Evolutionary conservation across 2,329 filamentous ascomycete species (phyloP), one percentile per base, ranked within the genome.

Genomic region (Penicillium glabrum): DNA sequence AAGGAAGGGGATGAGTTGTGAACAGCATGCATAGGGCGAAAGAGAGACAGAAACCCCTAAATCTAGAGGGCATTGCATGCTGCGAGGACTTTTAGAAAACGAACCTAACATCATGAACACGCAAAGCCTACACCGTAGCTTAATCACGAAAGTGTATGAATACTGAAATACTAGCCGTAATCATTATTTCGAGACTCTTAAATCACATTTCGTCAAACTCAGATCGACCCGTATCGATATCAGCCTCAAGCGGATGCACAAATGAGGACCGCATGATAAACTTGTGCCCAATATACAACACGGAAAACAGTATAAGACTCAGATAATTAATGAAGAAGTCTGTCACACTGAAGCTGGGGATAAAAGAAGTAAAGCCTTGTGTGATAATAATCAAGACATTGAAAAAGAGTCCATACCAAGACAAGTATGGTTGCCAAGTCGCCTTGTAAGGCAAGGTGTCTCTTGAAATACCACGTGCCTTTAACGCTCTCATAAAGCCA

Each of bases 311-410:
- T 26, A 89, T 83, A 56, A 89, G 67, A 61, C 85, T 58, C 35
- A 58, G 23, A 23, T 58, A 58, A 13, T 54, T 37, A 21, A 58
- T 49, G n/a, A 58, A 58, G 65, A 90, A 90, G 45, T 80, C 75
- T 52, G 78, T 78, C 6, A 81, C 82, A 65, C 75, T 78, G 83
- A 87, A 90, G 8, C 43, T 59, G 1, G 75, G 76, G 41, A 90
- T 86, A 68, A 89, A 90, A 6, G 83, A 81, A 10, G 85, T 85
- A 73, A 90, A 90, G 3, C 88, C 88, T 67, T 86, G 86, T 0
- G 88, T 89, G 23, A 90, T 58, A 51, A 86, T 80, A 59, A 90
- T 86, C 49, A 53, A 16, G 16, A 26, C 29, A 27, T 33, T 53
- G 43, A 53, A 53, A 43, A 37, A 53, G 2, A 53, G 76, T 2